These are phyloP conservation scores for Metarhizium humberi DNA, from an alignment of 2,329 filamentous ascomycete species.

Conservation along the genomic window DNA sequence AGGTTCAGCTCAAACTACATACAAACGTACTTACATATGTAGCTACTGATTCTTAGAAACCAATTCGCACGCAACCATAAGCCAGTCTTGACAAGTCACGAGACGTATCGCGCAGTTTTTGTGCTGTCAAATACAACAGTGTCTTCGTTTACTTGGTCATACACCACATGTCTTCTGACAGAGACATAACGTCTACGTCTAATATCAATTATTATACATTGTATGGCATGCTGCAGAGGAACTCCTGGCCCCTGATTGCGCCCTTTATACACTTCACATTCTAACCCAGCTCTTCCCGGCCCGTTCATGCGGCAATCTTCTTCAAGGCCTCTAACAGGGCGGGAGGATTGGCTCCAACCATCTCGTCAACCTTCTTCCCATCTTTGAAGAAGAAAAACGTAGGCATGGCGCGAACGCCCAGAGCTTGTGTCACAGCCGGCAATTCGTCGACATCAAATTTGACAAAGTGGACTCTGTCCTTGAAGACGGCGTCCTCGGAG, in stretches of 20 bases:
- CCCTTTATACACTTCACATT: background rate
- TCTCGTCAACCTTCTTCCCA: constrained; percentile 59
- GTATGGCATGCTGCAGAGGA: background rate
- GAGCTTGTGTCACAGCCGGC: constrained; percentile 62
- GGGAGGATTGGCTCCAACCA: constrained; percentile 72
- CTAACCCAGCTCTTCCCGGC: background rate
- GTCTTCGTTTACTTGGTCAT: too few relatives aligned
- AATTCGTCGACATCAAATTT: constrained; percentile 86
- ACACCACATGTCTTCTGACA: too few relatives aligned
- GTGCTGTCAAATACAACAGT: too few relatives aligned
- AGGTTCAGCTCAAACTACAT: too few relatives aligned
- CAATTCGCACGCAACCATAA: too few relatives aligned
- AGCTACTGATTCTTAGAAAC: too few relatives aligned
- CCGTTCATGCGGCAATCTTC: constrained; percentile 4
- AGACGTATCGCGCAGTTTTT: too few relatives aligned
- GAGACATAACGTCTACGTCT: background rate
- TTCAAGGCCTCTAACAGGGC: constrained; percentile 34
- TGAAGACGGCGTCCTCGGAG: constrained; percentile 32
- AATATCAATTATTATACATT: background rate
- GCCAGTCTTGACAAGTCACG: too few relatives aligned
- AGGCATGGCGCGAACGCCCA: constrained; percentile 82
- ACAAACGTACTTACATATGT: too few relatives aligned
- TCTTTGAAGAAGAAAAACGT: constrained; percentile 80
- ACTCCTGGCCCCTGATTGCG: too few relatives aligned
- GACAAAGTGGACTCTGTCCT: constrained; percentile 61